Conservation (phyloP, 1,284 basidiomycete species). For the Malassezia caprae region DNA sequence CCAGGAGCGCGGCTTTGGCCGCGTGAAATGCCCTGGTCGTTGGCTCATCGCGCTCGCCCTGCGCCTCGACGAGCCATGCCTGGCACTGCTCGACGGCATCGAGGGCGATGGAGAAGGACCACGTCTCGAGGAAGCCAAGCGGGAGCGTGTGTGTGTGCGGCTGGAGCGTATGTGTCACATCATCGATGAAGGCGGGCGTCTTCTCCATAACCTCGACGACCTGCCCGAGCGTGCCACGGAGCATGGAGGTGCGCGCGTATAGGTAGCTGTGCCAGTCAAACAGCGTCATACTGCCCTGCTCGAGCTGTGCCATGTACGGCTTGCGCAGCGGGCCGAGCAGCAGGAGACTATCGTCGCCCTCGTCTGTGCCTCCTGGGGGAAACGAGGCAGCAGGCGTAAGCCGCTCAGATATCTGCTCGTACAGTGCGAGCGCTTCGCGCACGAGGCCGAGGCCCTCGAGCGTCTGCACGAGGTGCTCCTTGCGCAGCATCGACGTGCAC, state of each 20-base stretch:
- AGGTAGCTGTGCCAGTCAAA: conserved; percentile 91
- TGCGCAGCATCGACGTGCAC: conserved; percentile 59
- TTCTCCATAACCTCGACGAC: conserved; percentile 62
- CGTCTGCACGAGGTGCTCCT: conserved; percentile 88
- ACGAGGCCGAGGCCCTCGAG: conserved; percentile 79
- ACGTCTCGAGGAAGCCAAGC: conserved; percentile 67
- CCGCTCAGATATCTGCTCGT: conserved; percentile 77
- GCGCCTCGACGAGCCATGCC: conserved; percentile 55
- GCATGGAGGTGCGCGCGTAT: conserved; percentile 69
- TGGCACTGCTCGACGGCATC: conserved; percentile 77
- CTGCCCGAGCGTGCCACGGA: conserved; percentile 64
- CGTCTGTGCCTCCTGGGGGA: conserved; percentile 23
- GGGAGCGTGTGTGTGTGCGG: conserved; percentile 50
- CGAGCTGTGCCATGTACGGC: conserved; percentile 75
- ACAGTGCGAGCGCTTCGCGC: conserved; percentile 79
- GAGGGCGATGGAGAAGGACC: conserved; percentile 83
- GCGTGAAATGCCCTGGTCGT: conserved; percentile 31
- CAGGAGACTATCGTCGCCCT: conserved; percentile 67
- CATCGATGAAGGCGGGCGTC: conserved; percentile 62
- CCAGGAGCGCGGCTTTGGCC: conserved; percentile 66
- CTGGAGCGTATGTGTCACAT: conserved; percentile 67
- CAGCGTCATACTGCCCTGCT: conserved; percentile 79
- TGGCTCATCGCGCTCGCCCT: conserved; percentile 11
- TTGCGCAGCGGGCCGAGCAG: conserved; percentile 72
- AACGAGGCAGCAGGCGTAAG: conserved; percentile 51